A percentile compares a stretch with the other conserved stretches of the same genome.
Conservation (phyloP, 2,329 filamentous ascomycete species). For the Basipetospora chlamydospora region DNA sequence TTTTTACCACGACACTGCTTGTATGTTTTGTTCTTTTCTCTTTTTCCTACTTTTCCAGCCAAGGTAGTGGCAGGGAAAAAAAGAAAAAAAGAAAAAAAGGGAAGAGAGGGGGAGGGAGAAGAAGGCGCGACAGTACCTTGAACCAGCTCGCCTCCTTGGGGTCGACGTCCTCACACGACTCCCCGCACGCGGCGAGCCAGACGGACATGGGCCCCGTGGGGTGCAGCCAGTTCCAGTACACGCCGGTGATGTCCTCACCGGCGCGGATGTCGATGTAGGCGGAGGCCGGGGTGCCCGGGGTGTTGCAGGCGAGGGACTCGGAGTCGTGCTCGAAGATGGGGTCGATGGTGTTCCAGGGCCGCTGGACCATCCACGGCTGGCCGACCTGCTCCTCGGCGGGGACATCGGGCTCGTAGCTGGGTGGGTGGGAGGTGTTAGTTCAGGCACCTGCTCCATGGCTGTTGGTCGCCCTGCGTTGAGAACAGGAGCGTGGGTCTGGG, state of each 20-base stretch:
- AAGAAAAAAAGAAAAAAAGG: background rate
- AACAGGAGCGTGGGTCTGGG: no score
- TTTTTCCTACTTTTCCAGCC: background rate
- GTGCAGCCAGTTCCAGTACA: constrained; percentile 35
- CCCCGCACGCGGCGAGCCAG: constrained; percentile 31
- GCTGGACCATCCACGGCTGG: constrained; percentile 4
- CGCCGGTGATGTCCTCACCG: constrained; percentile 30
- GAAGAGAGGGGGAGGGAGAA: background rate
- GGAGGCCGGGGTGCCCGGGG: constrained; percentile 22
- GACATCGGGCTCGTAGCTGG: constrained; percentile 3
- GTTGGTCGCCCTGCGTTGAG: background rate
- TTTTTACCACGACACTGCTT: background rate
- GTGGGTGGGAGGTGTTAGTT: no score
- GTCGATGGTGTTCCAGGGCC: constrained; percentile 20
- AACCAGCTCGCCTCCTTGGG: constrained; percentile 23
- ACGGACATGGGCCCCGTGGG: constrained; percentile 38
- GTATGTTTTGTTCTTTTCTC: background rate
- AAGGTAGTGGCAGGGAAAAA: background rate
- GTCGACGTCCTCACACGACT: constrained; percentile 22
- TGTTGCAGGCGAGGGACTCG: constrained; percentile 28
- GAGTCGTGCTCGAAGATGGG: constrained; percentile 28
- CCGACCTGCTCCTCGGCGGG: background rate
- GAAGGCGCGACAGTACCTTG: background rate
- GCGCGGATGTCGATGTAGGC: constrained; percentile 24
- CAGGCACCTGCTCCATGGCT: no score